These are phyloP conservation scores for Lunasporangiospora selenospora DNA, from an alignment of 192 early-diverging fungal genomes.

Conservation along the genomic window DNA sequence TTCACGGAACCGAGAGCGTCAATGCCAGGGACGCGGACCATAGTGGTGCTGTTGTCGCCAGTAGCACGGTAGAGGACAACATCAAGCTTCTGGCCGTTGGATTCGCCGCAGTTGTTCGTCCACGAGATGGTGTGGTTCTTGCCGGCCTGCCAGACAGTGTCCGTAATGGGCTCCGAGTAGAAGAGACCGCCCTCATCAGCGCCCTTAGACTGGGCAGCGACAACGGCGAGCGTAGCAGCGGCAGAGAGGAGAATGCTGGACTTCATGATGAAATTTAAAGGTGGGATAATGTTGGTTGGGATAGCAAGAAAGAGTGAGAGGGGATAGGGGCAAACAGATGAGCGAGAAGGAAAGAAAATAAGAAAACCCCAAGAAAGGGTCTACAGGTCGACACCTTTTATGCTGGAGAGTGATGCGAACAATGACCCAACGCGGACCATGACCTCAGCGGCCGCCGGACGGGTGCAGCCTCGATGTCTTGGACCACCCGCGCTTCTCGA, in stretches of 20 bases:
- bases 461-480: too few species aligned
- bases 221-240: background rate
- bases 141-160: slow-evolving; percentile 15
- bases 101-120: slow-evolving; percentile 6
- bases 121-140: slow-evolving; percentile 18
- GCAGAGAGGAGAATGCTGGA: background rate
- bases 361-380: too few species aligned
- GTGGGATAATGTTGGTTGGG: too few species aligned
- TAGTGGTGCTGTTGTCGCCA: background rate
- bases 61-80: slow-evolving; percentile 14
- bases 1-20: slow-evolving; percentile 1
- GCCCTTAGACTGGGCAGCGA: slow-evolving; percentile 3
- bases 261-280: slow-evolving; percentile 12
- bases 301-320: too few species aligned
- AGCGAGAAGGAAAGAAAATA: too few species aligned
- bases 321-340: background rate
- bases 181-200: slow-evolving; percentile 16
- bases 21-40: slow-evolving; percentile 8
- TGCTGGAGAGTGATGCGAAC: too few species aligned
- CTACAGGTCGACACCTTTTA: too few species aligned
- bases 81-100: slow-evolving; percentile 1
- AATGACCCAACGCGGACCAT: too few species aligned
- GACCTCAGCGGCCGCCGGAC: too few species aligned
- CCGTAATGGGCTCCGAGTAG: slow-evolving; percentile 4
- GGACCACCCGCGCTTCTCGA: too few species aligned